Evolutionary conservation across 1,284 basidiomycete species (phyloP).

Genomic region (Testicularia cyperi): DNA sequence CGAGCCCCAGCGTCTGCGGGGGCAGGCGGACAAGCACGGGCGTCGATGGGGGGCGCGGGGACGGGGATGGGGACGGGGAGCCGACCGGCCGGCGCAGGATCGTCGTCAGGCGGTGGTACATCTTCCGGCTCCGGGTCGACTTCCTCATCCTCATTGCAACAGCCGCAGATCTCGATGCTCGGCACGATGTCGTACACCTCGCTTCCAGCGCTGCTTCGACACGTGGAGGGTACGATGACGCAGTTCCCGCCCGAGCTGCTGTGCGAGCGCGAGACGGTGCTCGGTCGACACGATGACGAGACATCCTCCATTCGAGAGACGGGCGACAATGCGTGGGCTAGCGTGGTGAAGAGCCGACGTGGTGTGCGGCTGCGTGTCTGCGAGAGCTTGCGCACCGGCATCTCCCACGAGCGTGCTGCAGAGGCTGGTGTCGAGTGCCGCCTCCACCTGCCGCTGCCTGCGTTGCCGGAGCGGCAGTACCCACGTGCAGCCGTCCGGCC

Average conservation of each 20-base stretch:
- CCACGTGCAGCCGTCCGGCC: conserved; percentile 24
- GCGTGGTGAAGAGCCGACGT: conserved; percentile 20
- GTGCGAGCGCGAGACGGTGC: conserved; percentile 24
- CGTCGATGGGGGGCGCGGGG: no score
- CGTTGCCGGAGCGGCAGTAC: conserved; percentile 29
- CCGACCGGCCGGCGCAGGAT: no score
- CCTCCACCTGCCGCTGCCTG: conserved; percentile 14
- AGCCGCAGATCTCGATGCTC: conserved; percentile 28
- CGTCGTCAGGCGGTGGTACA: no score
- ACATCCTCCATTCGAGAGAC: conserved; percentile 26
- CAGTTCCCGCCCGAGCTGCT: conserved; percentile 7
- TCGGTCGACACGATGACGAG: conserved; percentile 25
- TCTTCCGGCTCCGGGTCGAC: no score
- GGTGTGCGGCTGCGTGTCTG: conserved; percentile 19
- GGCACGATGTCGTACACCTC: conserved; percentile 22
- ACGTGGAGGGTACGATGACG: conserved; percentile 11
- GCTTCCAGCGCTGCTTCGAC: conserved; percentile 7
- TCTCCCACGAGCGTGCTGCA: no score
- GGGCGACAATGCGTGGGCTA: conserved; percentile 38
- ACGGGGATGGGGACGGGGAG: no score
- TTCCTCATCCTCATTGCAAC: conserved; percentile 8
- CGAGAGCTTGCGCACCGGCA: conserved; percentile 5
- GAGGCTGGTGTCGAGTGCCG: conserved; percentile 8
- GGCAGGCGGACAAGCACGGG: no score
- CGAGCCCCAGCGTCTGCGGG: no score